Evolutionary conservation across 164 flowering plant genomes (phyloP), one percentile per base, ranked within the genome.

Genomic region (Berberis vulgaris): DNA sequence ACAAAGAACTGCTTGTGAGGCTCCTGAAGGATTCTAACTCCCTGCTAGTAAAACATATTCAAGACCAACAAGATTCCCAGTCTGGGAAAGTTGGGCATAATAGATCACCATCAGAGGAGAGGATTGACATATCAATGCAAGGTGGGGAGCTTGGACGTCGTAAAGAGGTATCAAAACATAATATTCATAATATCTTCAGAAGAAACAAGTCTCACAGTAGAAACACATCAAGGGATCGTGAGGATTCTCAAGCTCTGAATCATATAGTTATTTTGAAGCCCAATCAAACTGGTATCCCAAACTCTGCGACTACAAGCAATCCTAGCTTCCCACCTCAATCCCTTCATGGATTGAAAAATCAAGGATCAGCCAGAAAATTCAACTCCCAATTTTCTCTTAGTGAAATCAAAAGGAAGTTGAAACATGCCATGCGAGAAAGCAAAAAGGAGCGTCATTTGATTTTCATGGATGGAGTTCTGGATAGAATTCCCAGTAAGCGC

Each of bases 201-300:
- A 84, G 80, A 69, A 86, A 66, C 58, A 91, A 80, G 67, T 64
- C 77, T 46, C 69, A 45, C 43, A 78, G 73, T 53, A 79, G 64
- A 66, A 76, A 43, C 64, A 60, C 65, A 5, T 42, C 64, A 10
- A 74, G 59, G 60, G 83, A 38, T 60, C 45, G 49, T 54, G 78
- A 68, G 44, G 63, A 55, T 49, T 50, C 72, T 68, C 80, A 73
- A 56, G 69, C 77, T 69, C 77, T 84, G 44, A 85, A 72, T 65
- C 81, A 65, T 72, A 87, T 91, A 70, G 89, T 94, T 43, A 79
- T 87, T 69, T 70, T 89, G 79, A 94, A 91, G 76, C 93, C 96
- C 44, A 81, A 80, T 8, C 77, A 78, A 40, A 55, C 69, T 54
- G 65, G 58, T 49, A 66, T 70, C 59, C 73, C 53, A 64, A 73